phyloP scores from a whole-genome alignment of 352 stramenopile species.

The Thalassiosira exigua region DNA sequence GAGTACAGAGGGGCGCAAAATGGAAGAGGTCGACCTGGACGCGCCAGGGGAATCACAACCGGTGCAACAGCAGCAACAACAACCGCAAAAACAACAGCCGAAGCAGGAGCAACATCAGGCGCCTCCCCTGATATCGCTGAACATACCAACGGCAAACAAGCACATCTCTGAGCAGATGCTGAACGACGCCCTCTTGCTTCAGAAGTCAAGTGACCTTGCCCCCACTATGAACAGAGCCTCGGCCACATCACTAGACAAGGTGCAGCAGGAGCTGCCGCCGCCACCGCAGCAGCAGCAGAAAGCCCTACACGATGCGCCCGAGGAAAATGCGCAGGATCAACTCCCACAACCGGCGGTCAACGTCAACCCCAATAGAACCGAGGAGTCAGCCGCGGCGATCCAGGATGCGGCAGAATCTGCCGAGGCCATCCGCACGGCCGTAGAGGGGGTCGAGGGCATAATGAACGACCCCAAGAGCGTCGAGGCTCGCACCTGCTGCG shows the following conservation, averaged over 20 bases:
- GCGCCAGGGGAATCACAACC: neutral
- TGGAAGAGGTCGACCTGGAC: neutral
- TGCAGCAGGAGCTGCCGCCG: conserved; percentile 3
- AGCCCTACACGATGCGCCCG: neutral
- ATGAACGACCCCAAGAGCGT: conserved; percentile 55
- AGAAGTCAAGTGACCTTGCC: conserved; percentile 50
- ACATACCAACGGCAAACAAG: conserved; percentile 62
- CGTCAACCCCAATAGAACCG: conserved; percentile 28
- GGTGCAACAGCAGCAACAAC: conserved; percentile 5
- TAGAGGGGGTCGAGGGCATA: conserved; percentile 64
- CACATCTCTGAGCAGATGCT: conserved; percentile 70
- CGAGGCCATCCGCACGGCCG: conserved; percentile 70
- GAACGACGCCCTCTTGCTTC: conserved; percentile 69
- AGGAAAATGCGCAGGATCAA: conserved; percentile 18
- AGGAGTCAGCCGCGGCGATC: conserved; percentile 43
- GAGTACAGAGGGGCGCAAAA: neutral
- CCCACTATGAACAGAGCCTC: neutral
- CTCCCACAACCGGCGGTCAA: neutral
- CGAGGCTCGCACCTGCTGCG: conserved; percentile 73
- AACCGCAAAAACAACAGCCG: conserved; percentile 4
- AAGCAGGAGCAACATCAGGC: conserved; percentile 21
- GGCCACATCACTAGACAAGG: neutral
- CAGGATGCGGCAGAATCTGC: conserved; percentile 60
- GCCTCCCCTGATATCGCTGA: conserved; percentile 52
- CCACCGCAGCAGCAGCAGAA: neutral